These are phyloP conservation scores for Cyclospora cayetanensis DNA, from an alignment of 169 alveolate species.

Conservation along the genomic window DNA sequence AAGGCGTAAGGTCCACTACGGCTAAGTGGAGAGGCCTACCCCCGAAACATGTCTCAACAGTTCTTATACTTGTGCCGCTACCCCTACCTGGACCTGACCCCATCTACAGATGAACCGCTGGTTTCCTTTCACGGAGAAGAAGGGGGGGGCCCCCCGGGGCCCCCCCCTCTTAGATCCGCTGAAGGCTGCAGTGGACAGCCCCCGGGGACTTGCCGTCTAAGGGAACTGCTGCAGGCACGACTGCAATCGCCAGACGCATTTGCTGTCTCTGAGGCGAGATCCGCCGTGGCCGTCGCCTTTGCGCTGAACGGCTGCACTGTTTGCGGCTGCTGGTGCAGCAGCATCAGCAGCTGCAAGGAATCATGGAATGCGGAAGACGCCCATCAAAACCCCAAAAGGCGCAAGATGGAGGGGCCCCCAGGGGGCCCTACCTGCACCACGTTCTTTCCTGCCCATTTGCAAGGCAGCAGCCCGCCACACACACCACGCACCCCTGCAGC, in stretches of 20 bases:
- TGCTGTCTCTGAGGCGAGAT: slow-evolving; percentile 9
- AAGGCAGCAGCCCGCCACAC: background rate
- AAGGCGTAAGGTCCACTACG: too few relatives aligned
- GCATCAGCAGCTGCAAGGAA: slow-evolving; percentile 31
- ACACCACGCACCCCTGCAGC: too few relatives aligned
- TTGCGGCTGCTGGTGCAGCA: slow-evolving; percentile 55
- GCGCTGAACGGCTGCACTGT: slow-evolving; percentile 12
- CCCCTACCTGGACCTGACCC: background rate
- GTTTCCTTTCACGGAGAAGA: background rate
- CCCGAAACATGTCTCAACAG: slow-evolving; percentile 28
- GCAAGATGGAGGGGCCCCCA: background rate
- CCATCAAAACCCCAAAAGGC: background rate
- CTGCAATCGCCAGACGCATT: slow-evolving; percentile 19
- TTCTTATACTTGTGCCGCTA: background rate
- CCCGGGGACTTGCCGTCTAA: background rate
- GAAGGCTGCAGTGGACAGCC: background rate
- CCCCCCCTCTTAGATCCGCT: background rate
- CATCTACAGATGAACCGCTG: background rate
- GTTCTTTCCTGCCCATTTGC: too few relatives aligned
- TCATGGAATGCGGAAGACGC: background rate
- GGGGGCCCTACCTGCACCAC: too few relatives aligned
- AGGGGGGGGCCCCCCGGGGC: background rate
- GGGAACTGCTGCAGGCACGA: background rate
- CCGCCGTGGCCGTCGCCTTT: slow-evolving; percentile 5
- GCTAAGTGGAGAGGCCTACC: background rate